phyloP scores from a whole-genome alignment of 257 asterid genomes.

The Solanum neorickii region DNA sequence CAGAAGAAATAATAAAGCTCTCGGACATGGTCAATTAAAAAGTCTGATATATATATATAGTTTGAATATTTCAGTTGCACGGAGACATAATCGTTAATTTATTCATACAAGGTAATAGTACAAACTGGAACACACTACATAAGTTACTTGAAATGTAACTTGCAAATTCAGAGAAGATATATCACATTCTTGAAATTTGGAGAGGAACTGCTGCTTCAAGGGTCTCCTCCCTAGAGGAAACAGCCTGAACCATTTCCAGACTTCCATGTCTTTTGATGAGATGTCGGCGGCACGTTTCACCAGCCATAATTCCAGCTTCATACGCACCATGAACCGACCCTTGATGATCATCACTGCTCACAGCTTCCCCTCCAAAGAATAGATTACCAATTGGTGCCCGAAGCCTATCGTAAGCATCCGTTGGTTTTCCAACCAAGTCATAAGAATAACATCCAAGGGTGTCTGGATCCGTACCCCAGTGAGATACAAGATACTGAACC shows the following conservation, averaged over 20 bases:
- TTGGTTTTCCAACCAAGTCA: conserved; percentile 86
- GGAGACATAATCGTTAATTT: neutral
- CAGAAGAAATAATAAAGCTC: neutral
- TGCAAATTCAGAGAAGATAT: neutral
- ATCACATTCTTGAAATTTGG: conserved; percentile 77
- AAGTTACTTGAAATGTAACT: neutral
- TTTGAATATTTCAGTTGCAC: neutral
- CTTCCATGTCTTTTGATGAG: conserved; percentile 46
- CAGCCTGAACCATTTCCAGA: conserved; percentile 44
- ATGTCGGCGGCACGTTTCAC: conserved; percentile 63
- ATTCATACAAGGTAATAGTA: neutral
- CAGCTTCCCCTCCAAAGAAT: conserved; percentile 97
- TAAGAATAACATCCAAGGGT: conserved; percentile 86
- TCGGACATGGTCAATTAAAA: neutral
- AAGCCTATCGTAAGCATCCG: conserved; percentile 71
- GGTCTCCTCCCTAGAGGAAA: conserved; percentile 56
- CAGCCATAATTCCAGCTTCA: conserved; percentile 88
- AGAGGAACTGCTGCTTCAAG: conserved; percentile 63
- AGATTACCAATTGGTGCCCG: conserved; percentile 80
- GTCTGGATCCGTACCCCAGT: conserved; percentile 86
- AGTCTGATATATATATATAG: neutral
- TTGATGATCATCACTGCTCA: conserved; percentile 71
- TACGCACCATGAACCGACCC: conserved; percentile 99
- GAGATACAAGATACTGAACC: conserved; percentile 78
- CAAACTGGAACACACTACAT: neutral